Percentiles rank a stretch among this genome's conserved stretches.
Conservation (phyloP, 495 filamentous ascomycete species). For the Durotheca rogersii region DNA sequence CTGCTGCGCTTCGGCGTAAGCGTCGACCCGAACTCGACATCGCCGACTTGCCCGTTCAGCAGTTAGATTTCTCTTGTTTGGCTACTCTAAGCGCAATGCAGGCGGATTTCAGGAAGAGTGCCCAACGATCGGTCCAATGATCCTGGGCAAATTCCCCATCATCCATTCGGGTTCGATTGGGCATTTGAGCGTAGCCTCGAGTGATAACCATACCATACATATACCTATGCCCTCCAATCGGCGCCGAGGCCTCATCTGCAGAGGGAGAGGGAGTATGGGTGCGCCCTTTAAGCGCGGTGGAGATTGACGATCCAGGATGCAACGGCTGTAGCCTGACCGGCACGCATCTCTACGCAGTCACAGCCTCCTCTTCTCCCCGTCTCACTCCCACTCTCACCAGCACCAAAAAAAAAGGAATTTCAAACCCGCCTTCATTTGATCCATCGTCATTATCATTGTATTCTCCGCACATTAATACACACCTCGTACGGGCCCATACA, state of each 20-base stretch:
- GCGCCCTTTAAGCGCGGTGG: background rate
- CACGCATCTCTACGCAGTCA: too few species aligned
- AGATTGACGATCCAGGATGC: background rate
- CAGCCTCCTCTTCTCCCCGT: background rate
- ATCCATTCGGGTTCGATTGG: conserved; percentile 13
- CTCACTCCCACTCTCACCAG: too few species aligned
- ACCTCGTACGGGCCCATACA: too few species aligned
- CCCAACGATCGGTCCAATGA: conserved; percentile 7
- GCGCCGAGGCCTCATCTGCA: conserved; percentile 6
- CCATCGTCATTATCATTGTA: too few species aligned
- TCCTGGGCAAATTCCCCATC: conserved; percentile 1
- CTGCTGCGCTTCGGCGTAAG: conserved; percentile 24
- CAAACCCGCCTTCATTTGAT: too few species aligned
- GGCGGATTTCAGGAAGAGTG: background rate
- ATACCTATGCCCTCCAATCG: conserved; percentile 3
- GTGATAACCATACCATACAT: background rate
- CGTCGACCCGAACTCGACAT: conserved; percentile 22
- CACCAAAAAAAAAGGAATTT: too few species aligned
- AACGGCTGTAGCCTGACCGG: background rate
- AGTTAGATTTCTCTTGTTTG: conserved; percentile 19
- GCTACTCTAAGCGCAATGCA: conserved; percentile 18
- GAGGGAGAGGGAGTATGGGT: too few species aligned
- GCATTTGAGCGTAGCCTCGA: conserved; percentile 2
- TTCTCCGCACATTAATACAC: too few species aligned
- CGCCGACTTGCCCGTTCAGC: conserved; percentile 20